Conservation (phyloP, 139 green algal species). For the Tetradesmus obliquus region DNA sequence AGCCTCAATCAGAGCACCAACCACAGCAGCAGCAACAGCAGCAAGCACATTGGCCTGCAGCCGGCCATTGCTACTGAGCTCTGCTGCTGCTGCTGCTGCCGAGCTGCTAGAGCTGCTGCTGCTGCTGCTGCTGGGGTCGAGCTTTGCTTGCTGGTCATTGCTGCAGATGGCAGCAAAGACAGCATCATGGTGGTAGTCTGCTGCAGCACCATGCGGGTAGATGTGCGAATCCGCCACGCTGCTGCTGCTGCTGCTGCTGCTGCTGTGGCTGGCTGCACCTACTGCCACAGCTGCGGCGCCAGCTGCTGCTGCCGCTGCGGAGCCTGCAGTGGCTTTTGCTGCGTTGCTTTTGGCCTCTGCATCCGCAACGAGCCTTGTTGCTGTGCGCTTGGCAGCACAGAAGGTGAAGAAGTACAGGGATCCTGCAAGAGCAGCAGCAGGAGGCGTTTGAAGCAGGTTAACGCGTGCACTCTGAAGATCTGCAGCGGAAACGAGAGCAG, state of each 20-base stretch:
- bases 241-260: conserved; percentile 26
- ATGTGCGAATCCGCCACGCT: conserved; percentile 1
- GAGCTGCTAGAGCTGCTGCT: conserved; percentile 5
- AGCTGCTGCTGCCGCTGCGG: conserved; percentile 22
- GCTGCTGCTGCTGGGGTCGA: neutral
- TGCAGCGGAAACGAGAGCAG: too few species aligned
- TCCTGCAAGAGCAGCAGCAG: conserved; percentile 26
- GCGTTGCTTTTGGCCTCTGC: neutral
- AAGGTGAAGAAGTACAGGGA: conserved; percentile 64
- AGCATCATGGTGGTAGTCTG: conserved; percentile 29
- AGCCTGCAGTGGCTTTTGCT: neutral
- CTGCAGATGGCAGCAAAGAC: conserved; percentile 41
- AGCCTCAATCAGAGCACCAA: conserved; percentile 66
- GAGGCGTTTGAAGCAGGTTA: too few species aligned
- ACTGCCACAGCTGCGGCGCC: neutral
- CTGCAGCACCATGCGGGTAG: conserved; percentile 17
- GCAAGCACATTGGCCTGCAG: conserved; percentile 57
- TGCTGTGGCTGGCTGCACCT: neutral
- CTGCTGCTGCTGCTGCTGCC: conserved; percentile 41
- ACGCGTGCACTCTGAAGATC: too few species aligned
- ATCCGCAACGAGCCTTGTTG: conserved; percentile 11
- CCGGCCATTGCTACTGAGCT: conserved; percentile 40
- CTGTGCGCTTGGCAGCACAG: conserved; percentile 43
- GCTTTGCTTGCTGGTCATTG: neutral
- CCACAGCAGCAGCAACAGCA: conserved; percentile 51